Evolutionary conservation across 129 eudicot genomes (phyloP).

Genomic region (Artemisia annua): DNA sequence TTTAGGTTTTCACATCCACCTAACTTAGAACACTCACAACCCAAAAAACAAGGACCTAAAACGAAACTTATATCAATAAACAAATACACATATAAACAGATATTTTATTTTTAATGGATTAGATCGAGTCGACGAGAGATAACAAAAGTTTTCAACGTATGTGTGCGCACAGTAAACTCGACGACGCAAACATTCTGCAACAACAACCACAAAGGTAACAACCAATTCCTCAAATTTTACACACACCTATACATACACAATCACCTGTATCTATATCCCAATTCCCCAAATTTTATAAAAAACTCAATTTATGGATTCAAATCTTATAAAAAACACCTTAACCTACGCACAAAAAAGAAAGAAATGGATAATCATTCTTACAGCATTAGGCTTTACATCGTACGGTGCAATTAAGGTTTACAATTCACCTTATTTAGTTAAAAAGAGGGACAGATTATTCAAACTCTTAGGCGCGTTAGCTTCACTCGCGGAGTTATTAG

Average conservation of each 20-base stretch:
- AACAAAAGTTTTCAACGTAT: conserved; percentile 14
- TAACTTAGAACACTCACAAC: too few species aligned
- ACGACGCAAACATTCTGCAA: conserved; percentile 34
- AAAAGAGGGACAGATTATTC: conserved; percentile 58
- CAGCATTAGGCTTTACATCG: conserved; percentile 57
- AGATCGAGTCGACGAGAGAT: conserved; percentile 18
- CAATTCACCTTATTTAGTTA: conserved; percentile 59
- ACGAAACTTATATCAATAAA: not conserved
- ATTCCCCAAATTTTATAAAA: conserved; percentile 1
- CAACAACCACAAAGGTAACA: not conserved
- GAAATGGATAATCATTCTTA: conserved; percentile 49
- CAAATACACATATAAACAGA: conserved; percentile 2
- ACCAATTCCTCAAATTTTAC: not conserved
- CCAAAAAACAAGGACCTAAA: conserved; percentile 14
- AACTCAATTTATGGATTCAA: conserved; percentile 50
- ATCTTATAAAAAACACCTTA: conserved; percentile 47
- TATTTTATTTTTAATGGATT: conserved; percentile 25
- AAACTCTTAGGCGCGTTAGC: conserved; percentile 58
- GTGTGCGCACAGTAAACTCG: conserved; percentile 19
- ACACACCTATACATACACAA: not conserved
- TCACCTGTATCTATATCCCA: conserved; percentile 16
- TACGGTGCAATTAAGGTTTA: conserved; percentile 66
- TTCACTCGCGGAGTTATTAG: conserved; percentile 58
- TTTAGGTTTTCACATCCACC: too few species aligned
- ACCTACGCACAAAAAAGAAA: conserved; percentile 45